phyloP scores from a whole-genome alignment of 2,329 filamentous ascomycete genomes.

The Dothistroma pini region DNA sequence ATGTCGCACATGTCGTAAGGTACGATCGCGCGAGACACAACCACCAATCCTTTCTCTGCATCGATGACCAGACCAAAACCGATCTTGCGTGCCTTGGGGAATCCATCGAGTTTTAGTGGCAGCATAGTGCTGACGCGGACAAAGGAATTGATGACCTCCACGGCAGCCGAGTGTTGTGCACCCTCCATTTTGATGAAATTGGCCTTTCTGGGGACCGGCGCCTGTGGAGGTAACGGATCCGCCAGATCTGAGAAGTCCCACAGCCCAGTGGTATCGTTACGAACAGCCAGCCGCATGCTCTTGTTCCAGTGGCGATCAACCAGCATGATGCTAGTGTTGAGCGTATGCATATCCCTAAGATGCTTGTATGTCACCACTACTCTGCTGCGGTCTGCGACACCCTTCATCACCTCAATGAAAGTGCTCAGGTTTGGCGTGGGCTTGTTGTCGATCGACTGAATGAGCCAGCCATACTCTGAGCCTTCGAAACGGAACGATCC shows the following conservation, averaged over 20 bases:
- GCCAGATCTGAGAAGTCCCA: constrained; percentile 93
- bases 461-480: constrained; percentile 86
- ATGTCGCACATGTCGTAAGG: constrained; percentile 98
- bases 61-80: constrained; percentile 98
- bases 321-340: constrained; percentile 87
- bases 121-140: constrained; percentile 89
- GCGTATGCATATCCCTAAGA: constrained; percentile 86
- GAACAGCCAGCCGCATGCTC: constrained; percentile 87
- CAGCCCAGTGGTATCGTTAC: constrained; percentile 83
- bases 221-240: constrained; percentile 70
- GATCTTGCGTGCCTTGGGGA: constrained; percentile 88
- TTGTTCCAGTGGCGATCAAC: constrained; percentile 94
- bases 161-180: constrained; percentile 82
- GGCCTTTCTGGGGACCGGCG: constrained; percentile 70
- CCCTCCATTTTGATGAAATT: constrained; percentile 91
- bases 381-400: constrained; percentile 73
- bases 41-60: constrained; percentile 88
- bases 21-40: constrained; percentile 90
- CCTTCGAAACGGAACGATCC: constrained; percentile 95
- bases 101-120: constrained; percentile 96
- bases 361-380: constrained; percentile 96
- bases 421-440: constrained; percentile 81
- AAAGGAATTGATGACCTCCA: constrained; percentile 89
- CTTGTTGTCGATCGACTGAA: constrained; percentile 88
- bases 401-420: constrained; percentile 88